phyloP scores from a whole-genome alignment of 768 basidiomycete species.

The Pisolithus orientalis region DNA sequence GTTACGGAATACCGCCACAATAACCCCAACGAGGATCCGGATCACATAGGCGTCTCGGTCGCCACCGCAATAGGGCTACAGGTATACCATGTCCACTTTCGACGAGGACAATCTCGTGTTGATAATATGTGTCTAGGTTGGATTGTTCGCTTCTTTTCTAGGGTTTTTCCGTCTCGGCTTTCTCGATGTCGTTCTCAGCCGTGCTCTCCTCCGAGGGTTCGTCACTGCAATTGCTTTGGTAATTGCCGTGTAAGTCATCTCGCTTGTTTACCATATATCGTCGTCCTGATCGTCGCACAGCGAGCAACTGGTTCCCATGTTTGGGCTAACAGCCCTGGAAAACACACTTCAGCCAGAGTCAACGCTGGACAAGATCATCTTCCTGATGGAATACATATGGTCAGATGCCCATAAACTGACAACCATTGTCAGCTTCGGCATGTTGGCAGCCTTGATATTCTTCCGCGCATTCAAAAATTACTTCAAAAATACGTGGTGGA shows the following conservation, averaged over 20 bases:
- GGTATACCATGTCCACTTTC: constrained; percentile 30
- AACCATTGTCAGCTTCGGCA: constrained; percentile 65
- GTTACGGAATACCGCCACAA: constrained; percentile 61
- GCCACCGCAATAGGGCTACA: constrained; percentile 83
- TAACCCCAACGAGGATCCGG: constrained; percentile 31
- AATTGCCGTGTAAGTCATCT: constrained; percentile 63
- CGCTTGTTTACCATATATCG: background rate
- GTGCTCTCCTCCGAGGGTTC: constrained; percentile 83
- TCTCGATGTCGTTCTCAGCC: constrained; percentile 87
- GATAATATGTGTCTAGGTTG: constrained; percentile 45
- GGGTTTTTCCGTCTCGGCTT: constrained; percentile 89
- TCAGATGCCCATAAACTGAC: constrained; percentile 60
- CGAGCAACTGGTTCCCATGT: constrained; percentile 85
- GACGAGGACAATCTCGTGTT: background rate
- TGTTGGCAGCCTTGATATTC: constrained; percentile 58
- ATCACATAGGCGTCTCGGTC: constrained; percentile 57
- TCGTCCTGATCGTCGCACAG: constrained; percentile 28
- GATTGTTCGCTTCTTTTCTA: constrained; percentile 76
- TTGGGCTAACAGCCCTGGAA: constrained; percentile 63
- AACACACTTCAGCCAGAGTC: constrained; percentile 52
- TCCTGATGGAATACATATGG: constrained; percentile 57
- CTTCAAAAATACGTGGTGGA: constrained; percentile 59
- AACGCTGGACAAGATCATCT: constrained; percentile 71
- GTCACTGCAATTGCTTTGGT: constrained; percentile 80
- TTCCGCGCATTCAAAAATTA: constrained; percentile 51